Base-by-base conservation (phyloP, 768 basidiomycete genomes). In the Boletus subcaerulescens region DNA sequence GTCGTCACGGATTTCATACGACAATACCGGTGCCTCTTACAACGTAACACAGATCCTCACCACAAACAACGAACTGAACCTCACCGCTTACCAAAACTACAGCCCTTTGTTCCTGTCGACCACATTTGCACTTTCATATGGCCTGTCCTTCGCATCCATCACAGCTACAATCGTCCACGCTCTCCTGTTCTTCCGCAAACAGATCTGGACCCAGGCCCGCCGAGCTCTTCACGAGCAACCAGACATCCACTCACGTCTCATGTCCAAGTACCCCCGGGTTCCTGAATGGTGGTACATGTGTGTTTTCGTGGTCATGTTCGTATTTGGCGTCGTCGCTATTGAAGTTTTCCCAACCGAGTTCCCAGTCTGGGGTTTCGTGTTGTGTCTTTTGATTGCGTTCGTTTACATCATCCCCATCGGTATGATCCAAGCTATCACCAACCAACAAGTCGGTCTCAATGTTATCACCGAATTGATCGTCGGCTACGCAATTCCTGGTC, bases 371-470 rank as follows among this genome's bases (percentile, higher is more conserved):
- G 77, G 73, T 6, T 77, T 78, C 58, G 63, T 80, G 39, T 48
- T 78, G 26, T 57, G 72, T 5, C 64, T 80, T 31, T 5, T 74
- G 29, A 74, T 82, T 31, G 71, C 82, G 0, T 78, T 74, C 60
- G 64, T 87, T 60, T 92, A 91, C 61, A 78, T 86, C 54, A 81
- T 94, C 45, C 92, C 92, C 13, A 82, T 87, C 51, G 89, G 87
- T 60, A 72, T 75, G 81, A 89, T 91, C 56, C 84, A 89, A 61
- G 87, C 88, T 1, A 82, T 90, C 59, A 91, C 89, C 31, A 91
- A 91, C 68, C 84, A 87, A 62, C 86, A 89, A 69, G 77, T 90
- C 51, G 87, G 78, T 64, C 66, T 81, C 12, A 81, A 80, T 64
- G 87, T 90, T 29, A 80, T 91, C 56, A 85, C 87, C 2, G 89